A percentile compares a stretch with the other conserved stretches of the same genome.
Evolutionary conservation across 1,284 basidiomycete genomes (phyloP).

Genomic region (Volvariella surrecta): DNA sequence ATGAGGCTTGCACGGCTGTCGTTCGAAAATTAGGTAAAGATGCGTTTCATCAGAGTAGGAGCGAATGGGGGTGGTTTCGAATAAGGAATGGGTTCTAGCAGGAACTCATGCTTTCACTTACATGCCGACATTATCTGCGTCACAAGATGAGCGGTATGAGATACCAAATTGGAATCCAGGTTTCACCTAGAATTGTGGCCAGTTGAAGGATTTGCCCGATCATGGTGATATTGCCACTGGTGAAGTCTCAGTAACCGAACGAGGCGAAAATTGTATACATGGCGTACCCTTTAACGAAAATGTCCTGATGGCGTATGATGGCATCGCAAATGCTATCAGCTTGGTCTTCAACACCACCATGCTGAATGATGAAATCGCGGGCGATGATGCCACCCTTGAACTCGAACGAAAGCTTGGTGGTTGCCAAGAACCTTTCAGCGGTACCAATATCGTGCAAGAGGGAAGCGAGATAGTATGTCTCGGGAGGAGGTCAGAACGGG

Average conservation of each 20-base stretch:
- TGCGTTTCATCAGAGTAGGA: neutral
- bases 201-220: conserved; percentile 46
- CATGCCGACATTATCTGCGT: conserved; percentile 36
- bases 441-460: conserved; percentile 51
- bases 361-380: conserved; percentile 36
- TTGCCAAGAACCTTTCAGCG: conserved; percentile 37
- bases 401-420: conserved; percentile 51
- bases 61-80: neutral
- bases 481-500: conserved; percentile 10
- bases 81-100: neutral
- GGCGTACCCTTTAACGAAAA: conserved; percentile 40
- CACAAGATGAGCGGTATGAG: conserved; percentile 1
- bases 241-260: conserved; percentile 4
- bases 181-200: conserved; percentile 39
- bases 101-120: conserved; percentile 17
- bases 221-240: conserved; percentile 41
- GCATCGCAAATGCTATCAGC: conserved; percentile 50
- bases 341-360: conserved; percentile 39
- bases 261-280: neutral
- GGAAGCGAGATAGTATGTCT: conserved; percentile 46
- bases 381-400: conserved; percentile 51
- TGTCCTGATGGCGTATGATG: conserved; percentile 52
- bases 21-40: neutral
- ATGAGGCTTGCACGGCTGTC: conserved; percentile 36
- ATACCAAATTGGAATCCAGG: neutral